Evolutionary conservation across 306 rosid genomes (phyloP).

Genomic region (Parietaria judaica): DNA sequence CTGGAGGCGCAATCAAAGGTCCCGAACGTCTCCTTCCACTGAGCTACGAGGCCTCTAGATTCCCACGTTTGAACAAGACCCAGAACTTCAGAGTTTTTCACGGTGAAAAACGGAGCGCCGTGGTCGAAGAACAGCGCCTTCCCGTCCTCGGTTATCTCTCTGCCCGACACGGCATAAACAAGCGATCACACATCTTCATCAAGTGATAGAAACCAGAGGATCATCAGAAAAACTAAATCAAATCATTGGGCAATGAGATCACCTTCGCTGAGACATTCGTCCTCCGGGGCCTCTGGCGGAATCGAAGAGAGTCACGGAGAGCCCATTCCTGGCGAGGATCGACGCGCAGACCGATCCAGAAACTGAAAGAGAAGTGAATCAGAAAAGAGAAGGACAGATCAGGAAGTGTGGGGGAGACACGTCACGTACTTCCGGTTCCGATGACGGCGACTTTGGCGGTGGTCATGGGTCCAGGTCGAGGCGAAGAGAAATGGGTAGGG

Average conservation of each 20-base stretch:
- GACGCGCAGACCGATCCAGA: conserved; percentile 91
- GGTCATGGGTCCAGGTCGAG: not conserved
- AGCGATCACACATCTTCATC: too few relatives aligned
- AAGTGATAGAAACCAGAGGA: too few relatives aligned
- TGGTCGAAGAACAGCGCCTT: conserved; percentile 78
- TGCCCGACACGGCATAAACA: conserved; percentile 1
- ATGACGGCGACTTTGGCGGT: conserved; percentile 8
- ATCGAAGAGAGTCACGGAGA: conserved; percentile 69
- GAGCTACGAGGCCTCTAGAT: conserved; percentile 59
- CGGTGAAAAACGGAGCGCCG: conserved; percentile 77
- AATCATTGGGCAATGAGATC: not conserved
- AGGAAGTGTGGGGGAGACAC: not conserved
- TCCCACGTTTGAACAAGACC: conserved; percentile 69
- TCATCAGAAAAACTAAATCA: too few relatives aligned
- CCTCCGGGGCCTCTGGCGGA: conserved; percentile 97
- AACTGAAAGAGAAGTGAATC: conserved; percentile 29
- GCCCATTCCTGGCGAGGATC: conserved; percentile 66
- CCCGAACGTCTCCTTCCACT: conserved; percentile 72
- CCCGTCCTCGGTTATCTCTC: conserved; percentile 74
- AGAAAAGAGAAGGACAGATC: not conserved
- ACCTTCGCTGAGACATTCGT: conserved; percentile 90
- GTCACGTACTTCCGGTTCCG: conserved; percentile 10
- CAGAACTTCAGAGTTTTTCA: conserved; percentile 42
- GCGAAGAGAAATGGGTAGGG: too few relatives aligned
- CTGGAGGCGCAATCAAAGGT: conserved; percentile 51